Conservation (phyloP, 2,329 filamentous ascomycete genomes). For the Aspergillus persii region DNA sequence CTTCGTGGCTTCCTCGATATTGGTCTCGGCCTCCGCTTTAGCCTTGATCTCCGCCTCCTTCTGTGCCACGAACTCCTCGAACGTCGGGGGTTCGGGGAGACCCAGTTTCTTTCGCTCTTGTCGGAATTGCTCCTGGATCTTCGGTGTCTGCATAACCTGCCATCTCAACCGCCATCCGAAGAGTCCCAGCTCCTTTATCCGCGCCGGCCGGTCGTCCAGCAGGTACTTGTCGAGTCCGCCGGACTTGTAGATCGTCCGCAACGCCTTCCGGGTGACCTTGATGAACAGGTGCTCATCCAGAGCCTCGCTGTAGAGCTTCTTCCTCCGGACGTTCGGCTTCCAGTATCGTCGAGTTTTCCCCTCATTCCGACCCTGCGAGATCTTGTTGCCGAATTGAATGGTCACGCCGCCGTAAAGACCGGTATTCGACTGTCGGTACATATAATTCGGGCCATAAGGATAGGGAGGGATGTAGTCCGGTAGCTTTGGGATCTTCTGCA, state of each 20-base stretch:
- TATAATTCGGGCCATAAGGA: slow-evolving; percentile 44
- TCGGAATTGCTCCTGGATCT: slow-evolving; percentile 65
- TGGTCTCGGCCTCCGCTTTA: slow-evolving; percentile 35
- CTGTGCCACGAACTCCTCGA: slow-evolving; percentile 45
- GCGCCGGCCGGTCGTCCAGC: slow-evolving; percentile 70
- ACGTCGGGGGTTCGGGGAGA: slow-evolving; percentile 51
- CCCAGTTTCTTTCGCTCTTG: slow-evolving; percentile 65
- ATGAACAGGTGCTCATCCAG: slow-evolving; percentile 44
- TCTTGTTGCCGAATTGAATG: slow-evolving; percentile 51
- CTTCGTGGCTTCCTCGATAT: slow-evolving; percentile 34
- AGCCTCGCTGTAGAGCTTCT: slow-evolving; percentile 47
- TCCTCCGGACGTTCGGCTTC: slow-evolving; percentile 50
- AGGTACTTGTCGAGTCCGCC: slow-evolving; percentile 92
- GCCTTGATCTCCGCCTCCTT: slow-evolving; percentile 40
- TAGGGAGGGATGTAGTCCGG: slow-evolving; percentile 45
- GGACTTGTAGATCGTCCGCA: slow-evolving; percentile 69
- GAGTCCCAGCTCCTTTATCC: slow-evolving; percentile 83
- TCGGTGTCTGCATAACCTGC: slow-evolving; percentile 77
- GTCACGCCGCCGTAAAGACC: slow-evolving; percentile 48
- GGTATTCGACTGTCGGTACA: slow-evolving; percentile 47
- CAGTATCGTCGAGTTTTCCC: slow-evolving; percentile 49
- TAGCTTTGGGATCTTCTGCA: slow-evolving; percentile 32
- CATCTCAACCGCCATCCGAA: slow-evolving; percentile 88
- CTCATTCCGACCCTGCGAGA: slow-evolving; percentile 49
- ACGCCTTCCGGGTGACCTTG: slow-evolving; percentile 45